Evolutionary conservation across 1,284 basidiomycete genomes (phyloP).

Genomic region (Neolentinus lepideus): DNA sequence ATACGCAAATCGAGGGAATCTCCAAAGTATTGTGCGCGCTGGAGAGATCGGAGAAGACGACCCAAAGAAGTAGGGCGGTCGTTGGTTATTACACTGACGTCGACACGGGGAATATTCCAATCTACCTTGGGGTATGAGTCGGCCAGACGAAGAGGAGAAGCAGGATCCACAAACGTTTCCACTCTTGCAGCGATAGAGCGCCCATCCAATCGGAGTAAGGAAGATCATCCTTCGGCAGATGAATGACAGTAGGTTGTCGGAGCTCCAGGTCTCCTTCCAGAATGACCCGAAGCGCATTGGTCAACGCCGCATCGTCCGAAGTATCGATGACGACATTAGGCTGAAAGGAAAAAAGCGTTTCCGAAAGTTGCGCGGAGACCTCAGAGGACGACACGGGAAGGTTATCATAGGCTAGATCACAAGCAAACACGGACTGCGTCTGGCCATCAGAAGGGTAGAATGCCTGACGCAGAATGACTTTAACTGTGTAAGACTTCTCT

Average conservation of each 20-base stretch:
- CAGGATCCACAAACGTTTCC: slow-evolving; percentile 35
- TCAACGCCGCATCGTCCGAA: slow-evolving; percentile 15
- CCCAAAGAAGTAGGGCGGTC: slow-evolving; percentile 64
- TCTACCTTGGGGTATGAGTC: slow-evolving; percentile 32
- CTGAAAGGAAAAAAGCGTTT: slow-evolving; percentile 14
- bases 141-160: neutral
- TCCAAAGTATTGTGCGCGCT: slow-evolving; percentile 57
- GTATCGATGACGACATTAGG: slow-evolving; percentile 28
- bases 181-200: slow-evolving; percentile 45
- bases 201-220: slow-evolving; percentile 59
- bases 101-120: slow-evolving; percentile 64
- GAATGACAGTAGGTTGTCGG: slow-evolving; percentile 30
- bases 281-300: slow-evolving; percentile 9
- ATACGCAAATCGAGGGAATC: slow-evolving; percentile 56
- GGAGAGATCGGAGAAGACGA: slow-evolving; percentile 59
- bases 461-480: slow-evolving; percentile 21
- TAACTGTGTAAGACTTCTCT: slow-evolving; percentile 24
- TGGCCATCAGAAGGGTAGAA: slow-evolving; percentile 9
- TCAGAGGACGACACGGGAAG: slow-evolving; percentile 5
- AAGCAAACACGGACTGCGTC: neutral
- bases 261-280: slow-evolving; percentile 12
- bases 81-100: slow-evolving; percentile 71
- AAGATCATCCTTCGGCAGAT: slow-evolving; percentile 46
- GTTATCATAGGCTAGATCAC: neutral
- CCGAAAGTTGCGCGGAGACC: slow-evolving; percentile 15